Evolutionary conservation across 495 filamentous ascomycete species (phyloP), one percentile per base, ranked within the genome.

Genomic region (Filosporella fistucella): DNA sequence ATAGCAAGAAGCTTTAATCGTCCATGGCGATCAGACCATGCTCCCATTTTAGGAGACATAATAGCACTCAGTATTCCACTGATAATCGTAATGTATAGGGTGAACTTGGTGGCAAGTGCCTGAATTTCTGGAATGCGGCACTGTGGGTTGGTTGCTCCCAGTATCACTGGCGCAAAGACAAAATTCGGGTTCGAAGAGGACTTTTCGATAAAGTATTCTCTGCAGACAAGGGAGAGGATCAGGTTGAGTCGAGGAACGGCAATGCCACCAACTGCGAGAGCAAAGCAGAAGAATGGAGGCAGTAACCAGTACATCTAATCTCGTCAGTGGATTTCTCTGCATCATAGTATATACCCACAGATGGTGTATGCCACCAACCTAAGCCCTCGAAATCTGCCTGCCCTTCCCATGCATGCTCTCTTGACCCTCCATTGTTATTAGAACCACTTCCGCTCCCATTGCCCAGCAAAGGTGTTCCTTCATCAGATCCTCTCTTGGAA

Each of bases 1-100:
- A 88, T 54, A 12, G 82, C 73, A 44, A 97, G 78, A 29, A 95
- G 59, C 14, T 59, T 70, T 35, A 81, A 87, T 37, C 93, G 78
- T 2, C 93, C 93, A 66, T 90, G 87, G 5, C 88, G 82, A 69
- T 98, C 93, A 1, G 91, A 96, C 17, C 96, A 65, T 0, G 83
- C 75, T 2, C 93, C 93, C 4, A 98, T 63, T 47, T 85, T 87
- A 2, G 93, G 93, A 36, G 84, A 84, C 18, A 81, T 81, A 52
- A 96, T 58, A 6, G 90, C 89, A 43, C 75, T 74, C 2, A 95
- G 63, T 3, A 84, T 66, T 2, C 91, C 91, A 3, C 77, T 72
- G 14, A 85, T 71, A 28, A 95, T 72, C 47, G 73, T 84, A 45
- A 86, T 67, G 53, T 84, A 82, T 1, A 96, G 75, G 23, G 76